Evolutionary conservation across 1,139 yeast genomes (phyloP), one percentile per base, ranked within the genome.

Genomic region (Blastobotrys capitulatus): DNA sequence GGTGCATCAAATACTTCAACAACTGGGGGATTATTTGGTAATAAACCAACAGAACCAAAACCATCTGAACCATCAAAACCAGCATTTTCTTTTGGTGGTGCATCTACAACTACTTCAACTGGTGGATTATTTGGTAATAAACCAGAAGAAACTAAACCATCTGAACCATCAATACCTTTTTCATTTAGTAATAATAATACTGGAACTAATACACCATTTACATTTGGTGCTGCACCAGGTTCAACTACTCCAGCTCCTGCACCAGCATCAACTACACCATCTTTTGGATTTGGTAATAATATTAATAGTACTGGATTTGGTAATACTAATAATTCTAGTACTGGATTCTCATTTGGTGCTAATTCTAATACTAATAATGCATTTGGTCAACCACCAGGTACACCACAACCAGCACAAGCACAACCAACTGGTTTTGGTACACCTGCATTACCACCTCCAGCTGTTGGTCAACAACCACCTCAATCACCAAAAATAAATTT

Each of bases 241-340:
- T 7, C 25, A 22, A 5, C 25, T 22, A 22, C 25, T 15, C 36
- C 36, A 15, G 36, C 36, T 32, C 18, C 18, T 32, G 36, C 6
- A 15, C 8, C 16, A 19, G 25, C 6, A 22, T 22, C 25, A 19
- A 3, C 20, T 4, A 15, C 9, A 10, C 13, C 9, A 10, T 10
- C 18, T 26, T 26, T 8, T 38, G 15, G 10, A 38, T 15, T 10
- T 61, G 59, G 2, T 62, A 69, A 68, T 1, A 58, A 60, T 6
- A 47, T 5, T 22, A 22, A 4, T 22, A 22, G 6, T 22, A 22
- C 25, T 22, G 25, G 25, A 7, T 54, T 52, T 31, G 46, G 56
- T 42, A 31, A 27, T 15, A 22, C 35, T 4, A 44, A 44, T 32
- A 16, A 16, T 18, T 38, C 29, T 8, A 20, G 38, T 12, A 4